Conservation (phyloP, 192 early-diverging fungal genomes). For the Fimicolochytrium jonesii region DNA sequence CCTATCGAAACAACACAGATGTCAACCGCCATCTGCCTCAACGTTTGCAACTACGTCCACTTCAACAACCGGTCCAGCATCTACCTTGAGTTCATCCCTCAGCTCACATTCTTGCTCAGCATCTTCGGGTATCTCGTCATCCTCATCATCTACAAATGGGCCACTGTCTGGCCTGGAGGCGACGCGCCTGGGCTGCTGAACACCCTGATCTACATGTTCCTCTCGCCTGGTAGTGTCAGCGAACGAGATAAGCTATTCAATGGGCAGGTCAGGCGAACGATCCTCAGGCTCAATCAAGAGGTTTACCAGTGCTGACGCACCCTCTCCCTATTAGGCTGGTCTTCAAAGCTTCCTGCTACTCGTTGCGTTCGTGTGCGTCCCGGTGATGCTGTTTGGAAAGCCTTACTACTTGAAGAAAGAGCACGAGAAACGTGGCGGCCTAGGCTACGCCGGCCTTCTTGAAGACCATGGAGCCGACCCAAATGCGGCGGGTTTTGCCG, state of each 20-base stretch:
- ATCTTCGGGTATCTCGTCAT: conserved; percentile 96
- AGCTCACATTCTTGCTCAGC: conserved; percentile 86
- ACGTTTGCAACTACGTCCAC: conserved; percentile 86
- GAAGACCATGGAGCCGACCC: conserved; percentile 26
- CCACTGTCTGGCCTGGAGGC: conserved; percentile 82
- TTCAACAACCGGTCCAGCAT: conserved; percentile 81
- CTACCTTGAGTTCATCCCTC: conserved; percentile 84
- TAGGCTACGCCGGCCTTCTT: conserved; percentile 59
- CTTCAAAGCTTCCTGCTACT: conserved; percentile 80
- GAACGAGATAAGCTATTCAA: conserved; percentile 70
- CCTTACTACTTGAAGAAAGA: conserved; percentile 81
- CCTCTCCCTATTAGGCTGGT: conserved; percentile 42
- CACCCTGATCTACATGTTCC: conserved; percentile 99
- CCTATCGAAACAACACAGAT: conserved; percentile 50
- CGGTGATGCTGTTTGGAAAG: conserved; percentile 96
- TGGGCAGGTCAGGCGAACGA: conserved; percentile 76
- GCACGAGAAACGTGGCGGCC: conserved; percentile 51
- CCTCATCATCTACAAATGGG: conserved; percentile 95
- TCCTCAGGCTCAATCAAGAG: no score
- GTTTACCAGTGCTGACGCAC: no score
- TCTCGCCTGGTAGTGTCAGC: conserved; percentile 78
- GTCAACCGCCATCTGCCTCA: conserved; percentile 88
- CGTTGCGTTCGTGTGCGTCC: conserved; percentile 83
- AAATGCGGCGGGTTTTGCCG: not conserved
- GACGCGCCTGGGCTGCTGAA: conserved; percentile 91